Evolutionary conservation across 73 alveolate species (phyloP), one percentile per base, ranked within the genome.

Genomic region (Symbiodinium pilosum): DNA sequence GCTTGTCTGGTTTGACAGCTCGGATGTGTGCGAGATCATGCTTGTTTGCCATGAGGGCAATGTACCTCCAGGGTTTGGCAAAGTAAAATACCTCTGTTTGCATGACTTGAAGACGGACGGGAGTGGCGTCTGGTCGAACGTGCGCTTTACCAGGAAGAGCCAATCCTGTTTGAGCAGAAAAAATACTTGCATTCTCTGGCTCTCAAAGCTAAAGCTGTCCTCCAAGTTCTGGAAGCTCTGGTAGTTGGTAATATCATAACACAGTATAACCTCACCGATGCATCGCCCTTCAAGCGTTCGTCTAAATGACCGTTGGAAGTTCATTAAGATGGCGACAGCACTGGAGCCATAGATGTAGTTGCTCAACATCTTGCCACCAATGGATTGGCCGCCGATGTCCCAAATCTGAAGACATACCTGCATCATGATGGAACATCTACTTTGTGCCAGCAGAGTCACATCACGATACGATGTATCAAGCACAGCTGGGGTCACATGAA

Each of bases 331-430:
- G 44, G 26, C 41, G 40, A 92, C 99, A 36, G 99, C 99, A 73
- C 99, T 95, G 41, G 99, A 99, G 73, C 99, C 99, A 86, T 95
- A 99, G 89, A 99, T 99, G 99, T 99, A 99, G 64, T 99, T 99
- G 44, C 96, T 52, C 36, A 99, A 87, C 99, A 99, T 99, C 85
- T 99, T 99, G 59, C 99, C 99, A 93, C 99, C 99, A 32, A 99
- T 94, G 89, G 99, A 87, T 77, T 99, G 99, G 38, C 99, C 99
- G 2, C 99, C 99, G 43, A 99, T 99, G 95, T 99, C 99, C 99
- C 99, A 99, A 16, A 99, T 99, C 98, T 99, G 99, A 56, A 99
- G 71, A 30, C 99, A 93, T 43, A 99, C 99, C 89, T 93, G 32
- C 20, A 88, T 44, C 94, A n/a, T 26, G 41, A 32, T 30, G 30